Conservation (phyloP, 169 alveolate genomes). For the Condylostoma magnum region DNA sequence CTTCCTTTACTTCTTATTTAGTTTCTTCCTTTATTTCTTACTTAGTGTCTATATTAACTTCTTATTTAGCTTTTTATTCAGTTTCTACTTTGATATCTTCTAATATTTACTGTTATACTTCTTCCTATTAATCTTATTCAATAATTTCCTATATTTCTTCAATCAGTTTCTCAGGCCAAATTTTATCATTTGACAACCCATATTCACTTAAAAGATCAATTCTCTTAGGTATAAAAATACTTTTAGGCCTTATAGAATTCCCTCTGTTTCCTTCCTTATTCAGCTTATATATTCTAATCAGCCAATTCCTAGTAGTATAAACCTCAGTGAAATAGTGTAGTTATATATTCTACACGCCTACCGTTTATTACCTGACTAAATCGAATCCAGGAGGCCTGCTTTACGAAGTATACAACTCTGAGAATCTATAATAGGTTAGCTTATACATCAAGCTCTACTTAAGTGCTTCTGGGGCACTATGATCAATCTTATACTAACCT, state of each 20-base stretch:
- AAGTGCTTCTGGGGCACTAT: conserved; percentile 90
- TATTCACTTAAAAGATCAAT: background rate
- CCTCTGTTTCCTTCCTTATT: conserved; percentile 14
- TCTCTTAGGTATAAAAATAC: background rate
- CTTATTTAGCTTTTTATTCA: no score
- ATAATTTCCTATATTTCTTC: no score
- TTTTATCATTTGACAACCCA: background rate
- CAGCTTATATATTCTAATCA: conserved; percentile 93
- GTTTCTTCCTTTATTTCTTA: no score
- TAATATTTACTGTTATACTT: no score
- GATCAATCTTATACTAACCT: conserved; percentile 86
- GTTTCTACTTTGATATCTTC: no score
- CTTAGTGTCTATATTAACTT: no score
- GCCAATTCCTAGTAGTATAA: conserved; percentile 95
- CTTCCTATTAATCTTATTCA: no score
- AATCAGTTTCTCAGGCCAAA: no score
- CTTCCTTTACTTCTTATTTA: no score
- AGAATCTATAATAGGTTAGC: conserved; percentile 91
- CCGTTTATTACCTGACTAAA: conserved; percentile 82
- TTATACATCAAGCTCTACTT: conserved; percentile 91
- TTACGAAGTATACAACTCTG: conserved; percentile 72
- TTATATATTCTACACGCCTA: conserved; percentile 75
- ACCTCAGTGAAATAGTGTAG: conserved; percentile 94
- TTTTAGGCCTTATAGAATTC: background rate
- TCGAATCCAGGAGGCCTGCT: conserved; percentile 89